Evolutionary conservation across 805 yeast species (phyloP).

Genomic region (Ogataea degrootiae): DNA sequence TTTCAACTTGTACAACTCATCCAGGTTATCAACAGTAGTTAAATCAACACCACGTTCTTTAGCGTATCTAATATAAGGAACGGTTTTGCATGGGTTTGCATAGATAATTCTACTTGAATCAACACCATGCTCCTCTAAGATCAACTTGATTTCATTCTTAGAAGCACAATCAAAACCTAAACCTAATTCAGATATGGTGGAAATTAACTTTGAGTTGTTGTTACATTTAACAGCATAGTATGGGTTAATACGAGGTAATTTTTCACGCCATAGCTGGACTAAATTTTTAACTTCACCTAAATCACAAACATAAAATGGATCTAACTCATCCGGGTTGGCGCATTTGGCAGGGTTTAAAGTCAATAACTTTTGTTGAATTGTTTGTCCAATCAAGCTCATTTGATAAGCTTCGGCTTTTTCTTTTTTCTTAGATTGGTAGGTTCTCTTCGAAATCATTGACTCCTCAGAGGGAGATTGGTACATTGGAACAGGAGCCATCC

Average conservation of each 20-base stretch:
- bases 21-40: slow-evolving; percentile 87
- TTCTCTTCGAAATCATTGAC: neutral
- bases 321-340: slow-evolving; percentile 62
- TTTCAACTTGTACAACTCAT: slow-evolving; percentile 73
- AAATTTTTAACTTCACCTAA: slow-evolving; percentile 65
- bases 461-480: slow-evolving; percentile 8
- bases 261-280: slow-evolving; percentile 54
- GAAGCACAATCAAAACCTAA: slow-evolving; percentile 93
- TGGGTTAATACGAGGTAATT: slow-evolving; percentile 76
- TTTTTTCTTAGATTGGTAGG: neutral
- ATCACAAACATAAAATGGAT: slow-evolving; percentile 86
- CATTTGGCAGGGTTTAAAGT: slow-evolving; percentile 7
- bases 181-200: slow-evolving; percentile 55
- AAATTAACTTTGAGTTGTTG: slow-evolving; percentile 59
- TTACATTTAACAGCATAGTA: slow-evolving; percentile 95
- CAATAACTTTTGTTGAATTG: slow-evolving; percentile 9
- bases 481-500: slow-evolving; percentile 12
- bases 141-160: slow-evolving; percentile 68
- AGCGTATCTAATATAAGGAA: slow-evolving; percentile 74
- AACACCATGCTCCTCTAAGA: slow-evolving; percentile 54
- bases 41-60: slow-evolving; percentile 47
- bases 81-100: slow-evolving; percentile 94
- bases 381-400: slow-evolving; percentile 9
- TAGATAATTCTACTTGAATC: slow-evolving; percentile 67
- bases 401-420: slow-evolving; percentile 1